A percentile compares a stretch with the other conserved stretches of the same genome.
These are phyloP conservation scores for Paramecium bursaria DNA, from an alignment of 73 alveolate genomes.

Conservation along the genomic window DNA sequence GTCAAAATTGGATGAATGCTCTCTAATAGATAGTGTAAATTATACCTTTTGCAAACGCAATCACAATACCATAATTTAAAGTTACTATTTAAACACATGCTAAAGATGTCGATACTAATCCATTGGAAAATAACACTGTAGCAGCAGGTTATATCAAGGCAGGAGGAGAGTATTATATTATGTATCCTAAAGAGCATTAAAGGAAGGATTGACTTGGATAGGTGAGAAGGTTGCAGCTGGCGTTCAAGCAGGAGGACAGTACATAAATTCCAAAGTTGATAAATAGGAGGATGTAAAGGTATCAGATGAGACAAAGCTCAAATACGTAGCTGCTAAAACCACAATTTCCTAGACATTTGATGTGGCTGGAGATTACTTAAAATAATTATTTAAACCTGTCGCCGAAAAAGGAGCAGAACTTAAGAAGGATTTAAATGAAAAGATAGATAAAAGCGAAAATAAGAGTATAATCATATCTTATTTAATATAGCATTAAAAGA, in stretches of 20 bases:
- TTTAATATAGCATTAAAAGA: background rate
- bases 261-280: constrained; percentile 24
- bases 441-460: constrained; percentile 14
- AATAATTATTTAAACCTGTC: constrained; percentile 50
- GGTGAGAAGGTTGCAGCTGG: constrained; percentile 51
- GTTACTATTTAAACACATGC: constrained; percentile 6
- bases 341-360: constrained; percentile 23
- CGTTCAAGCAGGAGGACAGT: constrained; percentile 39
- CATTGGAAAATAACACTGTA: constrained; percentile 32
- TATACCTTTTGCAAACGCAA: constrained; percentile 40
- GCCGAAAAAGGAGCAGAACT: constrained; percentile 31
- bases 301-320: background rate
- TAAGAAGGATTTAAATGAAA: constrained; percentile 1
- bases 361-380: constrained; percentile 24
- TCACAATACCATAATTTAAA: constrained; percentile 47
- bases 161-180: constrained; percentile 43
- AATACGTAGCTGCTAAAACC: constrained; percentile 1
- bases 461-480: background rate
- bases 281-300: constrained; percentile 51
- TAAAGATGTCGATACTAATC: constrained; percentile 47
- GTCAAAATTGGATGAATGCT: background rate
- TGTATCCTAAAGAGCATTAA: constrained; percentile 32
- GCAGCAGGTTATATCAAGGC: constrained; percentile 45
- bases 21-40: constrained; percentile 22
- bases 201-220: constrained; percentile 46